A percentile compares a stretch with the other conserved stretches of the same genome.
These are phyloP conservation scores for Sugiyamaella boreocaroliniensis DNA, from an alignment of 805 yeast species.

Conservation along the genomic window DNA sequence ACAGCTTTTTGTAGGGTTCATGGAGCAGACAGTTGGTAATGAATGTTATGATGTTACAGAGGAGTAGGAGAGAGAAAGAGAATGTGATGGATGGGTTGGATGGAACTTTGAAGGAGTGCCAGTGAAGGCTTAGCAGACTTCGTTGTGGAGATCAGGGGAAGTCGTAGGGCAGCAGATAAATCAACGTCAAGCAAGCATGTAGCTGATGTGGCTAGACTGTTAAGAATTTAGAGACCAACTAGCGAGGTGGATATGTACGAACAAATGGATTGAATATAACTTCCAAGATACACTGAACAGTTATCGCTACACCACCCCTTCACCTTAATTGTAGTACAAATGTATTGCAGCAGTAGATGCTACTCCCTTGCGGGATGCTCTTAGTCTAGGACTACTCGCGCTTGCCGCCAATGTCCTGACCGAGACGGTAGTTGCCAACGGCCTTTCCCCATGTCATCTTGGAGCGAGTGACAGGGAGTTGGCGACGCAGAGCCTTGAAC, in stretches of 20 bases:
- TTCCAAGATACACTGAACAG: not conserved
- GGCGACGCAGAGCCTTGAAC: conserved; percentile 82
- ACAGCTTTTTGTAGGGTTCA: conserved; percentile 39
- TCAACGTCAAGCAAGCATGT: too few relatives aligned
- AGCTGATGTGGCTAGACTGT: too few relatives aligned
- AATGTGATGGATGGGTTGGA: too few relatives aligned
- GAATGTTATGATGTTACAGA: too few relatives aligned
- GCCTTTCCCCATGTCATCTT: conserved; percentile 94
- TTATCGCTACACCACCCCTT: not conserved
- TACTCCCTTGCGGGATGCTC: not conserved
- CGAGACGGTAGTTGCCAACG: conserved; percentile 80
- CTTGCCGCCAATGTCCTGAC: conserved; percentile 33
- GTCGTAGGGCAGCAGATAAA: too few relatives aligned
- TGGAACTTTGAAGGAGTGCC: too few relatives aligned
- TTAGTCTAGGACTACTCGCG: not conserved
- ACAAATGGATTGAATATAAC: too few relatives aligned
- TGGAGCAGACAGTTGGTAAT: not conserved
- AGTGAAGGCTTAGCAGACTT: too few relatives aligned
- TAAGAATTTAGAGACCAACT: too few relatives aligned
- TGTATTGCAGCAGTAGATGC: not conserved
- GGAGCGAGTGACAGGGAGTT: conserved; percentile 84
- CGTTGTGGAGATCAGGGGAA: too few relatives aligned
- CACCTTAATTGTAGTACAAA: too few relatives aligned
- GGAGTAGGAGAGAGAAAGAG: not conserved
- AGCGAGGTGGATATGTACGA: too few relatives aligned